Evolutionary conservation across 495 filamentous ascomycete genomes (phyloP).

Genomic region (Lasiosphaeriaceae sp.): DNA sequence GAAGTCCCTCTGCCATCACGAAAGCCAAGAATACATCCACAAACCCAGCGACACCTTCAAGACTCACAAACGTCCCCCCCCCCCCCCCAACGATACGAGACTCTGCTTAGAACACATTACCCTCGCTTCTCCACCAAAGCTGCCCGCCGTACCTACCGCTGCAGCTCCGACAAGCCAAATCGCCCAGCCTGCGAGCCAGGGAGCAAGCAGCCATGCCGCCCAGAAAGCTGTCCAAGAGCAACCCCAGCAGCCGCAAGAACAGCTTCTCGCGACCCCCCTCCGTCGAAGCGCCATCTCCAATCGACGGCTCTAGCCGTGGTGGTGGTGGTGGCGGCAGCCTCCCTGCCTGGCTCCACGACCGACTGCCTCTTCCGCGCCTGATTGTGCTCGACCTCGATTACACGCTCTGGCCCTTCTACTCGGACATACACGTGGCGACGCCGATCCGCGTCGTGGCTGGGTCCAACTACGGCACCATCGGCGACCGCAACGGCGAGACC

Average conservation of each 20-base stretch:
- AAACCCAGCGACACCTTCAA: too few relatives aligned
- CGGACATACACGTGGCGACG: slow-evolving; percentile 83
- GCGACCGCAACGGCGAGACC: slow-evolving; percentile 66
- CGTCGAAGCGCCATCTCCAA: neutral
- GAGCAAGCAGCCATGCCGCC: slow-evolving; percentile 45
- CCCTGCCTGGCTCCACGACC: slow-evolving; percentile 56
- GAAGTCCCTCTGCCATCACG: too few relatives aligned
- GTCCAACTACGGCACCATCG: slow-evolving; percentile 46
- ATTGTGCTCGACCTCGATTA: slow-evolving; percentile 96
- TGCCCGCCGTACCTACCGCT: neutral
- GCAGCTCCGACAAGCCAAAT: neutral
- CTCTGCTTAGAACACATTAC: too few relatives aligned
- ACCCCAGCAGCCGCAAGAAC: neutral
- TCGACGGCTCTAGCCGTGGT: neutral
- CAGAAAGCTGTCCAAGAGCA: slow-evolving; percentile 46
- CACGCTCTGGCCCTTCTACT: slow-evolving; percentile 97
- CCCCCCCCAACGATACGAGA: too few relatives aligned
- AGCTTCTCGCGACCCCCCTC: neutral
- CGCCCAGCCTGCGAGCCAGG: slow-evolving; percentile 12
- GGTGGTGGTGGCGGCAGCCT: too few relatives aligned
- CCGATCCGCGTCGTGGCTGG: slow-evolving; percentile 62
- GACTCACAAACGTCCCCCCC: too few relatives aligned
- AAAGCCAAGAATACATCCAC: too few relatives aligned
- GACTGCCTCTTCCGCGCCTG: slow-evolving; percentile 74
- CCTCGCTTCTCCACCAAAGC: neutral